Evolutionary conservation across 2,329 filamentous ascomycete genomes (phyloP).

Genomic region (Aspergillus tamarii): DNA sequence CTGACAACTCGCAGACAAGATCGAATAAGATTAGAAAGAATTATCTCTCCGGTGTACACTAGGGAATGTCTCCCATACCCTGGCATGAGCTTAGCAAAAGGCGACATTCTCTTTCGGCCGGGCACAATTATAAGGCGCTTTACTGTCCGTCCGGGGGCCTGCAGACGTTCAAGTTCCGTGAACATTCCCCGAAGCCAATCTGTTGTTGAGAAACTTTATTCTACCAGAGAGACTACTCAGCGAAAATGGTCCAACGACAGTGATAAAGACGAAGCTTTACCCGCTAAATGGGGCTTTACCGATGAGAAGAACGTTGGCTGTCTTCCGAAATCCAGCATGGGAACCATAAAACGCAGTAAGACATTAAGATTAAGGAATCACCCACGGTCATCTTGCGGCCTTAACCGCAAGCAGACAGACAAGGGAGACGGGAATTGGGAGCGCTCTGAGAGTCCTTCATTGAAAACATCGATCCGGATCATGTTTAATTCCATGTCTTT

Average conservation of each 20-base stretch:
- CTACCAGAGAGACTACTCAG: neutral
- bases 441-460: conserved; percentile 4
- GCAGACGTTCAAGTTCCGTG: conserved; percentile 68
- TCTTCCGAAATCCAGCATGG: conserved; percentile 6
- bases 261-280: neutral
- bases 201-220: neutral
- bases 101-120: conserved; percentile 71
- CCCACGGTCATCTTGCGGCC: conserved; percentile 6
- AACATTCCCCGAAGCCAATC: conserved; percentile 17
- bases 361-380: conserved; percentile 14
- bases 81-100: conserved; percentile 70
- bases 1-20: conserved; percentile 76
- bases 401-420: neutral
- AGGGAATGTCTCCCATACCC: conserved; percentile 79
- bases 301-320: conserved; percentile 12
- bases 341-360: conserved; percentile 13
- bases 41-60: conserved; percentile 81
- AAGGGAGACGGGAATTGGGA: conserved; percentile 11
- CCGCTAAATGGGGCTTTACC: conserved; percentile 4
- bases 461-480: conserved; percentile 20
- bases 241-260: neutral
- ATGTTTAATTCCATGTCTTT: conserved; percentile 27
- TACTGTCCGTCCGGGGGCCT: conserved; percentile 77
- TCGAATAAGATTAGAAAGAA: conserved; percentile 73
- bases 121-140: conserved; percentile 87